Base-by-base conservation (phyloP, 768 basidiomycete genomes). In the Rhizopogon roseolus region DNA sequence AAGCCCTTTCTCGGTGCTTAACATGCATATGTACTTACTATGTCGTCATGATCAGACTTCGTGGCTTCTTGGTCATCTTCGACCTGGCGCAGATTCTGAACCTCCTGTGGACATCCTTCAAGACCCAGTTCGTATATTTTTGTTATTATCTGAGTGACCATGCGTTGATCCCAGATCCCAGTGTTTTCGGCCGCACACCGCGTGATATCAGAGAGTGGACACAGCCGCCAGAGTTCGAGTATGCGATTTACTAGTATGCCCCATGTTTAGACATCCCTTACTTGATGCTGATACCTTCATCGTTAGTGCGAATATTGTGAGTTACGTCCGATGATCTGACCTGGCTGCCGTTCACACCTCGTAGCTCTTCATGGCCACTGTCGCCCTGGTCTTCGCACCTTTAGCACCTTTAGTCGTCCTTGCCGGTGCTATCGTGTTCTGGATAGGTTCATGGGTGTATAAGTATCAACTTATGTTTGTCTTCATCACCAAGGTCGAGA, bases 401-500 rank as follows among this genome's bases (percentile, higher is more conserved):
- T 74, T 99, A 6, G 95, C 96, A 0, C 97, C 97, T 1, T 72
- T 98, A 29, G 94, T 99, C 14, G 81, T 79, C 8, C 76, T 94
- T 27, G 90, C 89, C 16, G 92, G 85, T 11, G 86, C 86, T 3
- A 66, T 88, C 32, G 92, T 97, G 19, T 90, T 94, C 68, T 98
- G 93, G 90, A 73, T 88, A 63, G 82, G 82, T 57, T 88, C 86
- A 5, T 84, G 84, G 77, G 89, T 92, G 19, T 93, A 95, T 78
- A 99, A 98, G 72, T 98, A 98, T 64, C 90, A 95, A 74, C 76
- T 98, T 48, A 93, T 98, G 85, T 98, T 96, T 68, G 92, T 96
- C 54, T 95, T 81, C 65, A 74, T 92, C 45, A 85, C 93, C 6
- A 85, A 85, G 57, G 89, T 93, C 13, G 97, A 99, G 71, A 91